Evolutionary conservation across 2,329 filamentous ascomycete genomes (phyloP).

Genomic region (Parascedosporium putredinis): DNA sequence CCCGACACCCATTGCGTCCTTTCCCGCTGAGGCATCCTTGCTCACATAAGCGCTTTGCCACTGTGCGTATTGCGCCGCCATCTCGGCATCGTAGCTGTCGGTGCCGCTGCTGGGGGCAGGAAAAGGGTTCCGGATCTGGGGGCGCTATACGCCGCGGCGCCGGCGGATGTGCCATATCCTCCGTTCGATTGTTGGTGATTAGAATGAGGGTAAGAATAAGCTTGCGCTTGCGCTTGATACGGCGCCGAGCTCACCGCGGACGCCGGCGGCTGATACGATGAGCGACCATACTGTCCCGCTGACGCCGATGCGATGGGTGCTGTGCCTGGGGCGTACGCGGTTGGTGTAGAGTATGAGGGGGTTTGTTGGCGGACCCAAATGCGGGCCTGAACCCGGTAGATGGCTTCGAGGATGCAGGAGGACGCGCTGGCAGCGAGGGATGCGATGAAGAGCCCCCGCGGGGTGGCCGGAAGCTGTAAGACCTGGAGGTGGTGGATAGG

Average conservation of each 20-base stretch:
- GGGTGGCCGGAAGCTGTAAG: slow-evolving; percentile 33
- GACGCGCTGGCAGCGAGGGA: slow-evolving; percentile 67
- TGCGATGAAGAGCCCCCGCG: slow-evolving; percentile 24
- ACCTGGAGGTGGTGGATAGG: slow-evolving; percentile 81
- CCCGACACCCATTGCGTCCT: slow-evolving; percentile 12
- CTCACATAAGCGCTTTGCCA: slow-evolving; percentile 85
- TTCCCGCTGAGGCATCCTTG: slow-evolving; percentile 38
- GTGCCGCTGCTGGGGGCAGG: slow-evolving; percentile 44
- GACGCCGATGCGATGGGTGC: slow-evolving; percentile 23
- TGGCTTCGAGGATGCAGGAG: slow-evolving; percentile 50
- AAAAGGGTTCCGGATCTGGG: slow-evolving; percentile 75
- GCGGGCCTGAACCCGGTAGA: slow-evolving; percentile 36
- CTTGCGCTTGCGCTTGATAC: slow-evolving; percentile 14
- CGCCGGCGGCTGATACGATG: slow-evolving; percentile 26
- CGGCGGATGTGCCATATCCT: slow-evolving; percentile 21
- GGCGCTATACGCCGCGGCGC: slow-evolving; percentile 20
- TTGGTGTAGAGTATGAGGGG: slow-evolving; percentile 1
- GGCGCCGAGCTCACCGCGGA: slow-evolving; percentile 12
- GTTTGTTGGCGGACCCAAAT: slow-evolving; percentile 27
- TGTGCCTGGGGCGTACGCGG: slow-evolving; percentile 16
- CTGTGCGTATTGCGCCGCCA: slow-evolving; percentile 84
- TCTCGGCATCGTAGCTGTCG: slow-evolving; percentile 58
- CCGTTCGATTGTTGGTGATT: slow-evolving; percentile 23
- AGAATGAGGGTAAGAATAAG: slow-evolving; percentile 20
- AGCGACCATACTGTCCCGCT: slow-evolving; percentile 38